Percentiles rank a stretch among this genome's conserved stretches.
phyloP scores from a whole-genome alignment of 2,329 filamentous ascomycete genomes.

The Pseudogymnoascus sp. region DNA sequence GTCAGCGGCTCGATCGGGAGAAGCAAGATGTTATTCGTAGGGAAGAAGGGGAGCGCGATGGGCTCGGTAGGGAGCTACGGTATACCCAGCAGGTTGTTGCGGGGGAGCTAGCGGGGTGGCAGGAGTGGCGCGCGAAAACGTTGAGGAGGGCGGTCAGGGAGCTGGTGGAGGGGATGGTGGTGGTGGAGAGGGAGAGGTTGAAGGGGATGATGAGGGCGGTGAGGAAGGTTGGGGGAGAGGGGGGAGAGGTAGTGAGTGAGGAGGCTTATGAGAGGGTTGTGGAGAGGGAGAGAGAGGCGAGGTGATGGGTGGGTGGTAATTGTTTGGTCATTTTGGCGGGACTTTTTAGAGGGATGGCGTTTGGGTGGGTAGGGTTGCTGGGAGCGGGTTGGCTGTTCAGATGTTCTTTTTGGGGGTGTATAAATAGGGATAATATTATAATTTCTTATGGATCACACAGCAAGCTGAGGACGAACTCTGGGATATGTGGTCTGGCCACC shows the following conservation, averaged over 20 bases:
- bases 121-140: conserved; percentile 76
- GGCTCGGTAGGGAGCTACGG: conserved; percentile 72
- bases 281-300: not conserved
- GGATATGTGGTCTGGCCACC: not conserved
- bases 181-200: conserved; percentile 71
- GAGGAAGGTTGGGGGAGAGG: conserved; percentile 34
- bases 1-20: conserved; percentile 75
- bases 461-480: not conserved
- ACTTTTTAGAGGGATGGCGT: not conserved
- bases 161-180: conserved; percentile 70
- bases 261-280: not conserved
- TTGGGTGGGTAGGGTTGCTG: not conserved
- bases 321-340: not conserved
- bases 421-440: conserved; percentile 5
- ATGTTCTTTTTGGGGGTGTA: not conserved
- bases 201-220: conserved; percentile 76
- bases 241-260: not conserved
- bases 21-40: conserved; percentile 72
- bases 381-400: conserved; percentile 4
- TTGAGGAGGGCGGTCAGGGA: conserved; percentile 68
- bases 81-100: conserved; percentile 95
- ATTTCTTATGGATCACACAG: not conserved
- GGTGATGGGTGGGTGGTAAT: not conserved
- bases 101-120: conserved; percentile 86
- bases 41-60: conserved; percentile 62